A percentile compares a stretch with the other conserved stretches of the same genome.
These are phyloP conservation scores for Sporothrix curviconia DNA, from an alignment of 2,329 filamentous ascomycete genomes.

Conservation along the genomic window DNA sequence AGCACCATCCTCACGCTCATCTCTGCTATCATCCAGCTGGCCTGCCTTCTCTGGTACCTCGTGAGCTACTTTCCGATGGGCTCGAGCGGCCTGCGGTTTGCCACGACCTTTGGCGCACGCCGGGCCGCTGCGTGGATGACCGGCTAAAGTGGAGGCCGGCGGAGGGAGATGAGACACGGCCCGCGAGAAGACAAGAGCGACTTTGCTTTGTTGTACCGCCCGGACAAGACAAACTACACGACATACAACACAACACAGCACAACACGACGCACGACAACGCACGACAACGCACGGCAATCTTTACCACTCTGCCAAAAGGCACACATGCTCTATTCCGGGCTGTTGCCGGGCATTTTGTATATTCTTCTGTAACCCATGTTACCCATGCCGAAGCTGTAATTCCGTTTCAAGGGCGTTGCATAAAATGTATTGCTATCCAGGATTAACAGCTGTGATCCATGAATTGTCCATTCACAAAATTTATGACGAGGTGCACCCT, in stretches of 20 bases:
- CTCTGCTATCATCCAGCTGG: constrained; percentile 75
- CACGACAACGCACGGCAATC: neutral
- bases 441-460: too few relatives aligned
- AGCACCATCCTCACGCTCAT: constrained; percentile 80
- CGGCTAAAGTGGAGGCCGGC: constrained; percentile 42
- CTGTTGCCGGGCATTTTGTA: neutral
- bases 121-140: constrained; percentile 85
- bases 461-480: too few relatives aligned
- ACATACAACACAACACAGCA: neutral
- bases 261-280: neutral
- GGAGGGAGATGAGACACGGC: neutral
- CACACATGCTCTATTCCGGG: neutral
- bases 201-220: neutral
- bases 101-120: constrained; percentile 76
- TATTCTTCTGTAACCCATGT: neutral
- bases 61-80: constrained; percentile 99
- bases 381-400: neutral
- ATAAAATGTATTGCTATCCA: neutral
- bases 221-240: neutral
- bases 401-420: neutral
- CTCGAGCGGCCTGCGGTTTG: constrained; percentile 76
- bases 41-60: constrained; percentile 82
- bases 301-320: neutral
- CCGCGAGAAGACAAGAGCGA: neutral
- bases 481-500: too few relatives aligned